A percentile compares a stretch with the other conserved stretches of the same genome.
phyloP scores from a whole-genome alignment of 495 filamentous ascomycete species.

The Xylaria bambusicola region DNA sequence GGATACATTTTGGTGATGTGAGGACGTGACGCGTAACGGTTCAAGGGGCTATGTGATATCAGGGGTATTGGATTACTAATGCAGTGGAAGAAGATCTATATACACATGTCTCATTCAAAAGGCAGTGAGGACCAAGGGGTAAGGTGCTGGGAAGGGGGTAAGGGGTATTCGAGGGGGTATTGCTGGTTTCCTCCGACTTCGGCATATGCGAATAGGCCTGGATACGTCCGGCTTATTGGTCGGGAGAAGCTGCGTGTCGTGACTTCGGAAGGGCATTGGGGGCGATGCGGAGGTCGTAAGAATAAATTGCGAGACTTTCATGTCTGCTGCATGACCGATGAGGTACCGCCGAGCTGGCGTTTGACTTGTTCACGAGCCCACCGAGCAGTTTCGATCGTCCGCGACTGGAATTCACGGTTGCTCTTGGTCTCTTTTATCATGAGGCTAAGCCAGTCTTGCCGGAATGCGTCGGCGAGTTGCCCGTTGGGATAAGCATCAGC shows the following conservation, averaged over 20 bases:
- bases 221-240: slow-evolving; percentile 27
- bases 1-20: slow-evolving; percentile 23
- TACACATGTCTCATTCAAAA: slow-evolving; percentile 30
- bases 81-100: slow-evolving; percentile 30
- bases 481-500: slow-evolving; percentile 92
- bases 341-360: slow-evolving; percentile 68
- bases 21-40: slow-evolving; percentile 9
- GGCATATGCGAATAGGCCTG: slow-evolving; percentile 28
- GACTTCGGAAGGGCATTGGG: slow-evolving; percentile 22
- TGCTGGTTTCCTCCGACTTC: slow-evolving; percentile 40
- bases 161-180: slow-evolving; percentile 7
- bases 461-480: slow-evolving; percentile 79
- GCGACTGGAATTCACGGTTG: slow-evolving; percentile 77
- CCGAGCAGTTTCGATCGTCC: slow-evolving; percentile 90
- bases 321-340: slow-evolving; percentile 49
- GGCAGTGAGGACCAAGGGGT: not conserved
- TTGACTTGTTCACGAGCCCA: slow-evolving; percentile 98
- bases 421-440: slow-evolving; percentile 85
- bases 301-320: slow-evolving; percentile 31
- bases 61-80: slow-evolving; percentile 33
- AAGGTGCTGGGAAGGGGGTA: slow-evolving; percentile 17
- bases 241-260: slow-evolving; percentile 32
- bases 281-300: not conserved
- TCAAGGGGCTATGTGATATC: slow-evolving; percentile 22
- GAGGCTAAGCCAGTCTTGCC: slow-evolving; percentile 81